phyloP scores from a whole-genome alignment of 352 stramenopile genomes.

The Halophytophthora batemanensis region DNA sequence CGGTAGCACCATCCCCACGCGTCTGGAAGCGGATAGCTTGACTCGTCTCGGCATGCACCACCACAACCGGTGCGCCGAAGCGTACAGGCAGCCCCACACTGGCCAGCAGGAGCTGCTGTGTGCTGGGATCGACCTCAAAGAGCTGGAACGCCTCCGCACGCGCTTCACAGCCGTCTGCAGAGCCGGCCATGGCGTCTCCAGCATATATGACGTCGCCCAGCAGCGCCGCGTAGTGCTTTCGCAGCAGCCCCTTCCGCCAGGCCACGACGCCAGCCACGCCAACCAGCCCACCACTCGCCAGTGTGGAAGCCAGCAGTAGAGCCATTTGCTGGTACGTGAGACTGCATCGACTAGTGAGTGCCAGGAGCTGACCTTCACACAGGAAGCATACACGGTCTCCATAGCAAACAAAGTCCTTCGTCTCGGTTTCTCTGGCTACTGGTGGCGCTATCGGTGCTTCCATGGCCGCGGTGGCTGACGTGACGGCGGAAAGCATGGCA shows the following conservation, averaged over 20 bases:
- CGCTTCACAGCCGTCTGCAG: conserved; percentile 4
- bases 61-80: conserved; percentile 48
- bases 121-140: conserved; percentile 59
- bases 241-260: conserved; percentile 64
- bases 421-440: conserved; percentile 10
- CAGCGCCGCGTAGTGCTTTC: conserved; percentile 69
- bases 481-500: too few species aligned
- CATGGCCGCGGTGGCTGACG: too few species aligned
- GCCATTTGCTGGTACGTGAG: conserved; percentile 77
- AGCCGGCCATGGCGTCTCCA: too few species aligned
- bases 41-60: conserved; percentile 61
- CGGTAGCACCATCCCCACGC: conserved; percentile 57
- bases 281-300: conserved; percentile 54
- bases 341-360: conserved; percentile 68
- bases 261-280: conserved; percentile 66
- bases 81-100: conserved; percentile 56
- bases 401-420: conserved; percentile 72
- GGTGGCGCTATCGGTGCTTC: conserved; percentile 1
- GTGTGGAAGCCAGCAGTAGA: conserved; percentile 45
- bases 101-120: conserved; percentile 44
- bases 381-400: conserved; percentile 69
- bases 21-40: conserved; percentile 57
- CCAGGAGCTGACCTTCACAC: conserved; percentile 68
- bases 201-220: conserved; percentile 61
- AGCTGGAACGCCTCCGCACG: conserved; percentile 63